Percentiles rank a stretch among this genome's conserved stretches.
Evolutionary conservation across 257 asterid genomes (phyloP).

Genomic region (Solanum tarijense): DNA sequence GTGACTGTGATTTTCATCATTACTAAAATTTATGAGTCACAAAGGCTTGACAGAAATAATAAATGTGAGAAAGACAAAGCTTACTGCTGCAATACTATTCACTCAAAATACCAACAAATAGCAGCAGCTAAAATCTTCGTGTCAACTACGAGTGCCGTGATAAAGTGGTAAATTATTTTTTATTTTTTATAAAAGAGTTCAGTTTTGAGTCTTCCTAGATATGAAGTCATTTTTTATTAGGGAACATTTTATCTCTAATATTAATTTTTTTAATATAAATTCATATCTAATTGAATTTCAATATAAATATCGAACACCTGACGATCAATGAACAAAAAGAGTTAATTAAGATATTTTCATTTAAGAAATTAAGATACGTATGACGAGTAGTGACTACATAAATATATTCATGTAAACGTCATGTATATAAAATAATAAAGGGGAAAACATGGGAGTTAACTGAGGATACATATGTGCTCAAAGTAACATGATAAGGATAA

Average conservation of each 20-base stretch:
- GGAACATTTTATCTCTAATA: accelerated
- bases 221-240: background rate
- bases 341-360: background rate
- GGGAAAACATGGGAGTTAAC: background rate
- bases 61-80: background rate
- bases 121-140: background rate
- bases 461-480: too few relatives aligned
- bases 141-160: accelerated
- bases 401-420: background rate
- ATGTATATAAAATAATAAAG: background rate
- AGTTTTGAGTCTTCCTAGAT: accelerated
- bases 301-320: too few relatives aligned
- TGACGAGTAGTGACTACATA: background rate
- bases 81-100: background rate
- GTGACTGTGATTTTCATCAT: slow-evolving; percentile 1
- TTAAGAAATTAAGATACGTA: too few relatives aligned
- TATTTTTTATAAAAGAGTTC: accelerated
- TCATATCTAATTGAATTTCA: background rate
- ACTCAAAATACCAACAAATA: background rate
- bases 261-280: too few relatives aligned
- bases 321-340: accelerated
- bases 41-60: slow-evolving; percentile 1
- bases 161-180: background rate
- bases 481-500: too few relatives aligned
- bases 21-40: background rate